A percentile compares a stretch with the other conserved stretches of the same genome.
phyloP scores from a whole-genome alignment of 139 green algal genomes.

The Coccomyxa sp. region DNA sequence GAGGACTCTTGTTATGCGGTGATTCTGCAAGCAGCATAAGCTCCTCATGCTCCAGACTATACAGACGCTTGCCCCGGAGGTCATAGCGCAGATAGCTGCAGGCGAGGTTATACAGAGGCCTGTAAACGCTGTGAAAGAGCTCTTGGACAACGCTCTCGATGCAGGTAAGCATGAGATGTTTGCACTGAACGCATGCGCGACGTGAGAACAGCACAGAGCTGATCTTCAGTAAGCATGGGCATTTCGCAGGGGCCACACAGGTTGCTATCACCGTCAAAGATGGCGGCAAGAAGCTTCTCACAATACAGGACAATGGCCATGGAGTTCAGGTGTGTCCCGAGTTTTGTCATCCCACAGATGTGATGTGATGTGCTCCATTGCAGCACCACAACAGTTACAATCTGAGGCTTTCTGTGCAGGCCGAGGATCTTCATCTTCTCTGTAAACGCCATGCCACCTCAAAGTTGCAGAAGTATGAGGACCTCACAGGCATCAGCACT shows the following conservation, averaged over 20 bases:
- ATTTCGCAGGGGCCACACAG: slow-evolving; percentile 46
- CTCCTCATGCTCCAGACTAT: too few species aligned
- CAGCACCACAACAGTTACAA: not conserved
- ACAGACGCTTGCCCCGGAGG: slow-evolving; percentile 70
- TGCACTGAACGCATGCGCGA: too few species aligned
- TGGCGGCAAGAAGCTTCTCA: slow-evolving; percentile 87
- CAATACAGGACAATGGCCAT: slow-evolving; percentile 90
- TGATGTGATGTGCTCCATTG: not conserved
- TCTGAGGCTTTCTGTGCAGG: slow-evolving; percentile 26
- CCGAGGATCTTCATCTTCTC: slow-evolving; percentile 80
- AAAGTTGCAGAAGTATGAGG: slow-evolving; percentile 87
- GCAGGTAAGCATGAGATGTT: slow-evolving; percentile 43
- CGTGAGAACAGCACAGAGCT: too few species aligned
- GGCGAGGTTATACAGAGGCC: slow-evolving; percentile 91
- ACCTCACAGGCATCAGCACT: slow-evolving; percentile 80
- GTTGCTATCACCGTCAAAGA: slow-evolving; percentile 85
- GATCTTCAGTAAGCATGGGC: not conserved
- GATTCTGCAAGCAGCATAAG: too few species aligned
- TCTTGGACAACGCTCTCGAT: slow-evolving; percentile 97
- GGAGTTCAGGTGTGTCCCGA: slow-evolving; percentile 80
- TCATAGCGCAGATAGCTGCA: slow-evolving; percentile 95
- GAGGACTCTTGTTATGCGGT: too few species aligned
- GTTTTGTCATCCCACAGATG: not conserved
- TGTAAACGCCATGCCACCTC: slow-evolving; percentile 91
- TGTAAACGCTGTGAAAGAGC: slow-evolving; percentile 88